A percentile compares a stretch with the other conserved stretches of the same genome.
phyloP scores from a whole-genome alignment of 129 eudicot genomes.

The Calendula officinalis region DNA sequence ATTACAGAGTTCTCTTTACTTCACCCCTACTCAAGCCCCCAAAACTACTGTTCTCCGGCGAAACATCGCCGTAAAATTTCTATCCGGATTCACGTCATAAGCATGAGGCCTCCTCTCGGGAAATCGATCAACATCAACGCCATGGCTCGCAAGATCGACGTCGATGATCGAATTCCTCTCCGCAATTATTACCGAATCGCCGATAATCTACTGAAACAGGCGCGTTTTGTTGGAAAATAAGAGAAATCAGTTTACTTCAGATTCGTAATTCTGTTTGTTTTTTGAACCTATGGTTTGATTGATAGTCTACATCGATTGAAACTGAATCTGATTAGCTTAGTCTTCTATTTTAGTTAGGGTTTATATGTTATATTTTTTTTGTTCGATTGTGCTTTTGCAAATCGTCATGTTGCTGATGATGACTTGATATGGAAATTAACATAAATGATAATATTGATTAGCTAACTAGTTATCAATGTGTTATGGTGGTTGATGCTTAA shows the following conservation, averaged over 20 bases:
- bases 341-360: constrained; percentile 25
- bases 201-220: constrained; percentile 93
- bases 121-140: constrained; percentile 57
- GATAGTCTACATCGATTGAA: constrained; percentile 17
- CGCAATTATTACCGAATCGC: constrained; percentile 91
- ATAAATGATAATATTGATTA: not conserved
- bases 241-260: not conserved
- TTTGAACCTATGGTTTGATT: not conserved
- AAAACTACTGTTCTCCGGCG: constrained; percentile 19
- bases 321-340: not conserved
- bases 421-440: not conserved
- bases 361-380: constrained; percentile 2
- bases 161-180: constrained; percentile 85
- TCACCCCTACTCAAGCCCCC: constrained; percentile 12
- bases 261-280: constrained; percentile 5
- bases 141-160: constrained; percentile 63
- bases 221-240: constrained; percentile 1
- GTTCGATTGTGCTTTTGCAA: not conserved
- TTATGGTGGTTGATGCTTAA: too few relatives aligned
- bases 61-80: constrained; percentile 21
- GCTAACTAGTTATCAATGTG: not conserved
- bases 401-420: constrained; percentile 7
- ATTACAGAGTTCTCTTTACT: not conserved
- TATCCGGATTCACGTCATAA: not conserved
- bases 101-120: constrained; percentile 59